Evolutionary conservation across 2,329 filamentous ascomycete species (phyloP).

Genomic region (Apiospora kogelbergensis): DNA sequence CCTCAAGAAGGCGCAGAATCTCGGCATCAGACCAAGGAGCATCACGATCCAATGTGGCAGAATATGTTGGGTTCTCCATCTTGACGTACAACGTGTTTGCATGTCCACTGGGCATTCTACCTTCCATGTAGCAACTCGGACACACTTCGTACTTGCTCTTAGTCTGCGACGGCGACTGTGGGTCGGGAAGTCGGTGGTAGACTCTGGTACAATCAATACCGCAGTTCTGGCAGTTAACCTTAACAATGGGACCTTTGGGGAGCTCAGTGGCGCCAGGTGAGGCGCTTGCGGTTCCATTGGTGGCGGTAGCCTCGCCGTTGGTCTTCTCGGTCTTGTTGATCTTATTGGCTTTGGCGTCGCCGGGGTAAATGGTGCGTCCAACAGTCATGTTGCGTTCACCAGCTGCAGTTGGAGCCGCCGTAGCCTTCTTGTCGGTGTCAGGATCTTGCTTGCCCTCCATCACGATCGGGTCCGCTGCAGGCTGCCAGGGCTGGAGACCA

Average conservation of each 20-base stretch:
- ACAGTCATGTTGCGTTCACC: conserved; percentile 88
- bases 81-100: conserved; percentile 80
- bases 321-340: conserved; percentile 72
- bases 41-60: conserved; percentile 76
- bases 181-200: conserved; percentile 60
- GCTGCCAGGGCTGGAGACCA: conserved; percentile 93
- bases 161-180: conserved; percentile 50
- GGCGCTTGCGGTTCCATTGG: conserved; percentile 61
- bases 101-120: conserved; percentile 77
- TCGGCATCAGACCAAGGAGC: conserved; percentile 91
- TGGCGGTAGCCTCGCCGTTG: conserved; percentile 69
- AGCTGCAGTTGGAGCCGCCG: conserved; percentile 66
- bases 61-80: conserved; percentile 84
- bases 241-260: conserved; percentile 64
- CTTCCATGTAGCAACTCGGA: conserved; percentile 85
- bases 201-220: conserved; percentile 80
- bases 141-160: conserved; percentile 85
- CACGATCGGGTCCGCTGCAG: conserved; percentile 72
- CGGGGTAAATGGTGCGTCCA: conserved; percentile 92
- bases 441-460: conserved; percentile 59
- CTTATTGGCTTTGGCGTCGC: conserved; percentile 75
- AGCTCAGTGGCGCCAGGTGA: conserved; percentile 44
- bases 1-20: conserved; percentile 85
- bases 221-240: conserved; percentile 86
- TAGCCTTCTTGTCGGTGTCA: conserved; percentile 74